Percentiles rank a stretch among this genome's conserved stretches.
Conservation (phyloP, 202 grass and related monocot genomes). For the Carex arenaria region DNA sequence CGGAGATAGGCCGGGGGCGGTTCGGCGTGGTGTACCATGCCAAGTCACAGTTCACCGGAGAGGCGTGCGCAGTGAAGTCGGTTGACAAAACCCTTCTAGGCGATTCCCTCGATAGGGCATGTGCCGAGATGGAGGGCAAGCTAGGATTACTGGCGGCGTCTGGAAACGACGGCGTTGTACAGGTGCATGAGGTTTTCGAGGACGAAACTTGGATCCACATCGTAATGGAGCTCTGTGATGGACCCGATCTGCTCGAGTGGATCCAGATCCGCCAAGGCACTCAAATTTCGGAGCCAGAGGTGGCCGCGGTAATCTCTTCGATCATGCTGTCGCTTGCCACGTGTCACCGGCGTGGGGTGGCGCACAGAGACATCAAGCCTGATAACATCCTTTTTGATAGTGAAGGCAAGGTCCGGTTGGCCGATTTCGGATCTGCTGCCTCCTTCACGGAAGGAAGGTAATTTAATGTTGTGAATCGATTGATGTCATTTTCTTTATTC, state of each 20-base stretch:
- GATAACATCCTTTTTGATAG: constrained; percentile 81
- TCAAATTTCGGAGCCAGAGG: constrained; percentile 50
- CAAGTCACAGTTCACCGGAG: constrained; percentile 61
- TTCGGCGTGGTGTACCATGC: constrained; percentile 78
- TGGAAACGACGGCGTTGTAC: constrained; percentile 70
- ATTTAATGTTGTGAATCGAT: background rate
- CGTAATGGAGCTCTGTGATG: constrained; percentile 77
- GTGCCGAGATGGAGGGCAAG: constrained; percentile 57
- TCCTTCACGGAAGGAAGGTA: constrained; percentile 34
- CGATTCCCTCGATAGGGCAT: constrained; percentile 73
- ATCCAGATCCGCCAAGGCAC: constrained; percentile 45
- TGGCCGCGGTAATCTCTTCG: constrained; percentile 43
- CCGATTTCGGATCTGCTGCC: constrained; percentile 86
- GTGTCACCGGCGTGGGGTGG: constrained; percentile 72
- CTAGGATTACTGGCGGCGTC: constrained; percentile 47
- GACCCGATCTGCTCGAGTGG: constrained; percentile 81
- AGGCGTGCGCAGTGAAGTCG: constrained; percentile 76
- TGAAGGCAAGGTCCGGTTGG: constrained; percentile 28
- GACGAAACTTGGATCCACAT: constrained; percentile 69
- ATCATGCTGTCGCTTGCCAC: constrained; percentile 44
- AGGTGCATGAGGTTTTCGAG: constrained; percentile 73
- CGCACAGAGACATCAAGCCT: constrained; percentile 82
- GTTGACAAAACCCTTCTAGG: constrained; percentile 57
- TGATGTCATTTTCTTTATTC: background rate
- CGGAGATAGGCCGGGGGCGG: constrained; percentile 78